Base-by-base conservation (phyloP, 371 early-diverging fungal genomes). In the Mortierella sp. region DNA sequence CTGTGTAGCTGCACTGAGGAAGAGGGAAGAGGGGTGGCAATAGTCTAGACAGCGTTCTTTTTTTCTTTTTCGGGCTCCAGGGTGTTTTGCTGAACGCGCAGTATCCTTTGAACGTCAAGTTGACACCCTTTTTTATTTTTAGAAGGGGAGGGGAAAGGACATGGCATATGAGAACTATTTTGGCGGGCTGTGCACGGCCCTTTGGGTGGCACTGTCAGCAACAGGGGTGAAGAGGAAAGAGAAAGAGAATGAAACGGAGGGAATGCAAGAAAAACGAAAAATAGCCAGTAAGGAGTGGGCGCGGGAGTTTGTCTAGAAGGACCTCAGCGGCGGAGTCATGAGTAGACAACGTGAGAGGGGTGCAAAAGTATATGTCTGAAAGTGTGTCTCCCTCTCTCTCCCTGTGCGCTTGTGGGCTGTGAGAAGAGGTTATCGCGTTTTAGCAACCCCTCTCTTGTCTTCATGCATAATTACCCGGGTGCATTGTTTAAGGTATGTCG, bases 161-260 rank as follows among this genome's bases (percentile, higher is more conserved):
- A 60, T 6, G 31, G 16, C 55, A 60, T 16, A 31, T 9, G 68
- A 34, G 10, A 42, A 24, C 21, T 68, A 63, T 68, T 68, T 42
- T 68, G 42, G 44, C 42, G 68, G 50, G 42, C 68, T 42, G 42
- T 68, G 68, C 68, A 68, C 68, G 68, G 68, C 68, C 68, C 68
- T 38, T 21, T 42, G 24, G 3, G 68, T 68, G 68, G 68, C 68
- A 68, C 68, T 68, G 68, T 68, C 24, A 68, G 21, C 24, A 21
- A 38, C 42, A 24, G 34, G 68, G 68, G 57, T 14, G 63, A 38
- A 7, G 65, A 38, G 5, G 21, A 19, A 21, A 8, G 38, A 38
- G 3, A 24, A 1, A 34, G 2, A 38, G 44, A 42, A 21, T 14
- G 3, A 24, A 5, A 42, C 42, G 34, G 34, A 65, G n/a, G 26